Percentiles rank a stretch among this genome's conserved stretches.
phyloP scores from a whole-genome alignment of 78 protist species.

The Trichosphaerium sp. region DNA sequence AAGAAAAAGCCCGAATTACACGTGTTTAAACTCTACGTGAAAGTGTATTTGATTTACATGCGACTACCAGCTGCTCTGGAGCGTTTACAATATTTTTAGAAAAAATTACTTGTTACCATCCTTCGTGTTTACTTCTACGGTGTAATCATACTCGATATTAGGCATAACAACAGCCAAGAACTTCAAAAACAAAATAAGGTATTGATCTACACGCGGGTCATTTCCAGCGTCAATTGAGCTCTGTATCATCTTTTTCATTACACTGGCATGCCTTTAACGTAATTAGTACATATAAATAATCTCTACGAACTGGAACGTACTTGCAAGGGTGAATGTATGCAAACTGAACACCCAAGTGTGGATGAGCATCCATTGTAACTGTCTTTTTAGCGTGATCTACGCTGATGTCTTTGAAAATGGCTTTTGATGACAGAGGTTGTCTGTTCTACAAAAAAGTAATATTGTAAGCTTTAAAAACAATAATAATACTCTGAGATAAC shows the following conservation, averaged over 20 bases:
- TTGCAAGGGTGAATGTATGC: constrained; percentile 73
- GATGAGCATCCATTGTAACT: constrained; percentile 84
- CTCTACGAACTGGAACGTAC: not conserved
- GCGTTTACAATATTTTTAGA: too few relatives aligned
- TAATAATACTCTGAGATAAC: too few relatives aligned
- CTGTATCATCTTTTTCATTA: constrained; percentile 68
- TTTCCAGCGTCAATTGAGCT: constrained; percentile 1
- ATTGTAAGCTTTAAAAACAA: too few relatives aligned
- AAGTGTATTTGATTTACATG: too few relatives aligned
- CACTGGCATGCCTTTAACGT: constrained; percentile 12
- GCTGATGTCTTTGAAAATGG: constrained; percentile 71
- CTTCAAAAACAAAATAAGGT: constrained; percentile 69
- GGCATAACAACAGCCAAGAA: constrained; percentile 75
- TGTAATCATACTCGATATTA: constrained; percentile 79
- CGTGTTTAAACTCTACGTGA: too few relatives aligned
- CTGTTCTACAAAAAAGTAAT: too few relatives aligned
- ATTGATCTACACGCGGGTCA: constrained; percentile 2
- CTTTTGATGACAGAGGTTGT: constrained; percentile 26
- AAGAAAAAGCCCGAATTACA: too few relatives aligned
- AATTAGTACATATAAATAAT: not conserved
- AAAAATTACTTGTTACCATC: too few relatives aligned
- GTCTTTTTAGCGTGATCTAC: constrained; percentile 79
- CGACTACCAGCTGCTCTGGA: too few relatives aligned
- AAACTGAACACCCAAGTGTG: constrained; percentile 24
- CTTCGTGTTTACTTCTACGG: too few relatives aligned